These are phyloP conservation scores for Phylloboletellus chloephorus DNA, from an alignment of 1,284 basidiomycete genomes.

Conservation along the genomic window DNA sequence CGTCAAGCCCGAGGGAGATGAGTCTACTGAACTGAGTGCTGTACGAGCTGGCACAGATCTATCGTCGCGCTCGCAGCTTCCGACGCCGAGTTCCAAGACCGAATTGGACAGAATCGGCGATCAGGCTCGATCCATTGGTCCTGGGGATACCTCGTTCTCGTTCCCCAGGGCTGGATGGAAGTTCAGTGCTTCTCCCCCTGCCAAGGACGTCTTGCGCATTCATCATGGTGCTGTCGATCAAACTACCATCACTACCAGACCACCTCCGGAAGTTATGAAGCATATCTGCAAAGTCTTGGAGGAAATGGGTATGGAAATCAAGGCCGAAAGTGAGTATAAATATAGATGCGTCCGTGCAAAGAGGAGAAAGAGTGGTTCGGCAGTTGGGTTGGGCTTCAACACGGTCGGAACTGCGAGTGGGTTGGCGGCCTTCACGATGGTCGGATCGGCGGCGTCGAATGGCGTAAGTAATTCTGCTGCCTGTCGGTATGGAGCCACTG, in stretches of 20 bases:
- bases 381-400: slow-evolving; percentile 40
- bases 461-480: slow-evolving; percentile 49
- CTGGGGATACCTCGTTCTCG: slow-evolving; percentile 29
- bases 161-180: slow-evolving; percentile 33
- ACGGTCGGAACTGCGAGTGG: slow-evolving; percentile 39
- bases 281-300: slow-evolving; percentile 78
- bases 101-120: slow-evolving; percentile 26
- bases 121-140: slow-evolving; percentile 24
- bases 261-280: slow-evolving; percentile 83
- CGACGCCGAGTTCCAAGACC: slow-evolving; percentile 27
- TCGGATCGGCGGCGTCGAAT: slow-evolving; percentile 73
- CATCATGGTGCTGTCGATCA: slow-evolving; percentile 94
- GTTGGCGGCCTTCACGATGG: slow-evolving; percentile 71
- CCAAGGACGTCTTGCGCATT: slow-evolving; percentile 64
- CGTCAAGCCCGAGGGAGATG: slow-evolving; percentile 40
- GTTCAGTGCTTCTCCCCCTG: slow-evolving; percentile 26
- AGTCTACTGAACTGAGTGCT: slow-evolving; percentile 21
- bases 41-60: slow-evolving; percentile 20
- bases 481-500: slow-evolving; percentile 3
- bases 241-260: slow-evolving; percentile 80
- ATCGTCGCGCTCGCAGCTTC: slow-evolving; percentile 28
- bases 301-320: slow-evolving; percentile 88
- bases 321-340: slow-evolving; percentile 85
- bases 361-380: slow-evolving; percentile 50
- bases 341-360: slow-evolving; percentile 76